Evolutionary conservation across 495 filamentous ascomycete genomes (phyloP).

Genomic region (Hypoxylon crocopeplum): DNA sequence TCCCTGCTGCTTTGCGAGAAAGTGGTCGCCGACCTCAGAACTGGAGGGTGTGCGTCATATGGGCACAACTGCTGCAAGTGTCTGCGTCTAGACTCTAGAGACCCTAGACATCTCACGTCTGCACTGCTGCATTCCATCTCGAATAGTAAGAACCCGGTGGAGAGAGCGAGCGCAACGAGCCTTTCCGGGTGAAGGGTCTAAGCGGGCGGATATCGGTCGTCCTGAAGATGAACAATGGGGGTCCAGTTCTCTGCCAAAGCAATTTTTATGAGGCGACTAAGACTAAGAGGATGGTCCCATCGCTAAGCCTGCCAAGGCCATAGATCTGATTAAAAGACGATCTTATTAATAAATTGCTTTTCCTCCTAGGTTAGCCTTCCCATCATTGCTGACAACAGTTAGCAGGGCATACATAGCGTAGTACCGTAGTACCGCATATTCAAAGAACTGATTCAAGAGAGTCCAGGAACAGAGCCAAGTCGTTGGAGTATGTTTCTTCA

Average conservation of each 20-base stretch:
- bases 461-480: conserved; percentile 16
- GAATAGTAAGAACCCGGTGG: conserved; percentile 24
- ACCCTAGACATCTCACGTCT: conserved; percentile 28
- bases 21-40: conserved; percentile 39
- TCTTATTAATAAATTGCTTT: conserved; percentile 36
- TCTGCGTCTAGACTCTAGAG: conserved; percentile 37
- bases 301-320: conserved; percentile 35
- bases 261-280: background rate
- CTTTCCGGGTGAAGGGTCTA: background rate
- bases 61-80: conserved; percentile 37
- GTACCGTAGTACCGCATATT: conserved; percentile 15
- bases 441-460: background rate
- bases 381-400: conserved; percentile 20
- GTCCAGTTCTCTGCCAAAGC: background rate
- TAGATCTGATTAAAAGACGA: conserved; percentile 20
- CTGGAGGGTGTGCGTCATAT: conserved; percentile 40
- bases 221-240: conserved; percentile 15
- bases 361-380: conserved; percentile 5
- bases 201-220: conserved; percentile 3
- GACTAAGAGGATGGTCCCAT: conserved; percentile 23
- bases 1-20: conserved; percentile 38
- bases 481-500: conserved; percentile 20
- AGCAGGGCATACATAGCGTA: background rate
- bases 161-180: conserved; percentile 16
- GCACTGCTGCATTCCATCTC: conserved; percentile 25